Conservation (phyloP, 179 eudicot genomes). For the Dionaea muscipula region DNA sequence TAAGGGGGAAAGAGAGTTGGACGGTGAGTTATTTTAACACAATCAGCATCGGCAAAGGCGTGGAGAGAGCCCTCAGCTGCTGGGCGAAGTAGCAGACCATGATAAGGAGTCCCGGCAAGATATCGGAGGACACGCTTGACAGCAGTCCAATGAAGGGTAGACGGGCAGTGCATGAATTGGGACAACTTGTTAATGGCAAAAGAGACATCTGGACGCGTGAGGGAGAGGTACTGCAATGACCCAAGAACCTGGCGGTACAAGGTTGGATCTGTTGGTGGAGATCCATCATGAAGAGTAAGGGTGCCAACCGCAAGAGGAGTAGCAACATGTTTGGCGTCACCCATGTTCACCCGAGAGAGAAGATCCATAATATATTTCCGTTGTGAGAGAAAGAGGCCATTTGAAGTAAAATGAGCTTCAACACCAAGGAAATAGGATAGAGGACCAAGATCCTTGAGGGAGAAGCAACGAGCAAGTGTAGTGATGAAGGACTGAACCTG, state of each 20-base stretch:
- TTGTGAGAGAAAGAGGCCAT: not conserved
- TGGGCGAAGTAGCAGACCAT: not conserved
- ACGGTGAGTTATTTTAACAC: too few species aligned
- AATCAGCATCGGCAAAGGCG: not conserved
- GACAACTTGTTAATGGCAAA: not conserved
- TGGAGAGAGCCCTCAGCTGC: not conserved
- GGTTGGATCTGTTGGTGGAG: too few species aligned
- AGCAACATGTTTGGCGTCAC: too few species aligned
- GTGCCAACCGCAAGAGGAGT: too few species aligned
- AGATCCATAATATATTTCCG: not conserved
- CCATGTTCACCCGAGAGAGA: not conserved
- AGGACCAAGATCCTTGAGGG: not conserved
- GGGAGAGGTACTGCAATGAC: not conserved
- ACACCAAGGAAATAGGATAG: not conserved
- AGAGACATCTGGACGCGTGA: not conserved
- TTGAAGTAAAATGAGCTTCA: not conserved
- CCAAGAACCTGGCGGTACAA: too few species aligned
- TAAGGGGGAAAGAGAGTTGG: too few species aligned
- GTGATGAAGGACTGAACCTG: not conserved
- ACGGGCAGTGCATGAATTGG: not conserved
- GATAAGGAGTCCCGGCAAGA: not conserved
- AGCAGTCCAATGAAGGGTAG: not conserved
- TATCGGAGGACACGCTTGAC: not conserved
- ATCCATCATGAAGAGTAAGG: not conserved
- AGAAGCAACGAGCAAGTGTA: not conserved